Evolutionary conservation across 345 rosid genomes (phyloP), one percentile per base, ranked within the genome.

Genomic region (Aquilaria yunnanensis): DNA sequence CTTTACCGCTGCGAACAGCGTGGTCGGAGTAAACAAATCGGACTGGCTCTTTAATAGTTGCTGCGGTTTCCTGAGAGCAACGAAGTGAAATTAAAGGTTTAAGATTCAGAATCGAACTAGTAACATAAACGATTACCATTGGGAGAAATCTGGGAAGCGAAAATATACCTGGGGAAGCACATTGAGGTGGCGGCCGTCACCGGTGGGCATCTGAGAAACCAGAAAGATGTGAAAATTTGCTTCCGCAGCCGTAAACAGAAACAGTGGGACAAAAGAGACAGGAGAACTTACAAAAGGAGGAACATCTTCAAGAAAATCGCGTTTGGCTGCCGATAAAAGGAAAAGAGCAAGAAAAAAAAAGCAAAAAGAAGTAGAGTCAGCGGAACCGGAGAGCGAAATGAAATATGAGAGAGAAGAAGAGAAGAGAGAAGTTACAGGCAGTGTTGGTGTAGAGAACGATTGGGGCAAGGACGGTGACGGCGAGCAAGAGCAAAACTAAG

Each of bases 381-480:
- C 23, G 10, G 54, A 72, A 59, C 7, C 67, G 12, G 58, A 56
- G 47, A 62, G 29, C 57, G 66, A 51, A 65, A 62, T 9, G 0
- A 6, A 59, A 58, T 62, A 7, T 57, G 41, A 58, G 43, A 33
- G 10, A 52, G 23, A 6, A 4, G 2, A 4, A 45, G 51, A 59
- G 31, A 4, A 49, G 2, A 62, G 47, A 30, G 47, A n/a, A 52
- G 53, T 10, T 62, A 62, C 66, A 62, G 43, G 66, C 33, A 37
- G 48, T 63, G 62, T 87, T 83, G 51, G 84, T 78, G 80, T 85
- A 88, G 67, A 90, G 79, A 53, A 88, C 29, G 59, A 94, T 81
- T 14, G 99, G 99, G 67, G 99, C 86, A 29, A 82, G 67, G 3
- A 90, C 97, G 12, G 97, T 83, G 53, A 86, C 60, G 41, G 77